Base-by-base conservation (phyloP, 225 moss, liverwort and hornwort genomes). In the Ulota crispa region DNA sequence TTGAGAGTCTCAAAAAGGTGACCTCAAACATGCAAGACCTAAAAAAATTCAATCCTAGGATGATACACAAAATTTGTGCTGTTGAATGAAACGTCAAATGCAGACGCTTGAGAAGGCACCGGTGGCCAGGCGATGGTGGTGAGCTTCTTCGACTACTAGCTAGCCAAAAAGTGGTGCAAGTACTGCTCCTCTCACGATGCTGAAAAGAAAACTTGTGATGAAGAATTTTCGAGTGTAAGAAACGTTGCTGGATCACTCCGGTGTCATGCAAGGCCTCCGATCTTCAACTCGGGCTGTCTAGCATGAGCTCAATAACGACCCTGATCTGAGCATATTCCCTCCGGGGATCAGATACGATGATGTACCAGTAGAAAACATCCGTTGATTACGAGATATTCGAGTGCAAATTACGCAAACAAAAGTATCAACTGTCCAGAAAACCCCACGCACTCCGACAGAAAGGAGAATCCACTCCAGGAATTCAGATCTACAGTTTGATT, bases 1-100 rank as follows among this genome's bases (percentile, higher is more conserved):
- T 86, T 87, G 89, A 89, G 89, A 76, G 85, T 89, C 89, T 87
- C 81, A 89, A 89, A 89, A 89, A 89, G 89, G 89, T 89, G 89
- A 89, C 89, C 83, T 85, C 87, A 87, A 89, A 83, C 64, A 41
- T 37, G 83, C 87, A 85, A 87, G 83, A 81, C 76, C 78, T 87
- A 85, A 75, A 59, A 66, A 59, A 72, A 68, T 7, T 30, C 23
- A 78, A 82, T 68, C 59, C 83, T 83, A 81, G 70, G 43, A 64
- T 81, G 47, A 18, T 65, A 72, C 76, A 80, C 66, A 72, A 75
- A 76, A 54, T 64, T 45, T 78, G 56, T 69, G 59, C 57, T 70
- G 70, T 36, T 70, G 12, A 57, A 47, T 55, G 55, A 37, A 64
- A 76, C 70, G 61, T 20, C 66, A 72, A 71, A 75, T 75, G 60